Base-by-base conservation (phyloP, 192 early-diverging fungal species). In the Coemansia sp. region DNA sequence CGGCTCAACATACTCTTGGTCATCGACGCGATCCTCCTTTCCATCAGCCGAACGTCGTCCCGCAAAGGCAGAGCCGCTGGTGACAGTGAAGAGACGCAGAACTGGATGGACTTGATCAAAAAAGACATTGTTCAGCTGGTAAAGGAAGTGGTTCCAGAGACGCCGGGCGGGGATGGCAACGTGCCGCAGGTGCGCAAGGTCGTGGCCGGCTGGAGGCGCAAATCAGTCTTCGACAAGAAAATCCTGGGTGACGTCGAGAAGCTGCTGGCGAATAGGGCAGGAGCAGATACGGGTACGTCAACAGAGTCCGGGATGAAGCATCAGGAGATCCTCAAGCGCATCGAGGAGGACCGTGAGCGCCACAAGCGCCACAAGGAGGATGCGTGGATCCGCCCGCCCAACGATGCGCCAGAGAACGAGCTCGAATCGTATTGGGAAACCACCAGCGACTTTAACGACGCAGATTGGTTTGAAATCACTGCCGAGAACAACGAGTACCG, bases 301-400 rank as follows among this genome's bases (percentile, higher is more conserved):
- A 63, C 59, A 29, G 71, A 77, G 12, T 53, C 72, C 7, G 71
- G 64, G 9, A 76, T 79, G 77, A 63, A 64, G 55, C 62, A 80
- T 35, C 64, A 76, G 58, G 79, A 86, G 33, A 86, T 86, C 2
- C 33, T 84, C 64, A 71, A 70, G 39, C 68, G 82, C 7, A 86
- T 86, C 12, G 85, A 86, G 46, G 85, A 86, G 65, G 85, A 86
- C 40, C 75, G 85, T 18, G 85, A 86, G 55, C 65, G 82, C 21
- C 85, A 86, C 40, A 86, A 86, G 55, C 49, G 75, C 3, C 65
- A 74, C 37, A 82, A 82, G 62, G 85, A 86, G 61, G 85, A 86
- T 20, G 74, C 69, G 21, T 86, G 85, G 85, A 75, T 81, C 13
- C 74, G 82, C 0, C 78, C 75, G 7, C 56, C 65, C 2, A 56